Percentiles rank a stretch among this genome's conserved stretches.
phyloP scores from a whole-genome alignment of 2,329 filamentous ascomycete species.

The Mollisiaceae sp. region DNA sequence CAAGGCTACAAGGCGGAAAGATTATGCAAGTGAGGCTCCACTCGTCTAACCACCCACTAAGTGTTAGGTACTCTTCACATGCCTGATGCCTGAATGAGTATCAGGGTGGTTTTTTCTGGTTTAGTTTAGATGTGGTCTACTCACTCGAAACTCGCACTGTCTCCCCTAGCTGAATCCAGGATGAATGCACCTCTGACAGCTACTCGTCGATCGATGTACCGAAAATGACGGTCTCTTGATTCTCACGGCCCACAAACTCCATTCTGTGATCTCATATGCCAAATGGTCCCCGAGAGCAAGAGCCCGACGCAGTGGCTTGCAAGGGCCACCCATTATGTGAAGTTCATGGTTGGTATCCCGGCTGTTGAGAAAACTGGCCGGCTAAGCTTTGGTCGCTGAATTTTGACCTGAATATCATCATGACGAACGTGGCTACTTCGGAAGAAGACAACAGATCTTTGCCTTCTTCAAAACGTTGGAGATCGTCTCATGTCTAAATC shows the following conservation, averaged over 20 bases:
- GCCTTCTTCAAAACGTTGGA: slow-evolving; percentile 2
- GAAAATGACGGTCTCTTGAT: not conserved
- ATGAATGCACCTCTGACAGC: slow-evolving; percentile 3
- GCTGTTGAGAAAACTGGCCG: not conserved
- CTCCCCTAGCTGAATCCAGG: not conserved
- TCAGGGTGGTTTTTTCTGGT: not conserved
- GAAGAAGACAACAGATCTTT: slow-evolving; percentile 2
- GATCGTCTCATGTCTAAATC: slow-evolving; percentile 11
- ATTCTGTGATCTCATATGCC: slow-evolving; percentile 1
- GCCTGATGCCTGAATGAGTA: slow-evolving; percentile 2
- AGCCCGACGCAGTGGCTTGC: not conserved
- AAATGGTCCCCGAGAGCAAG: not conserved
- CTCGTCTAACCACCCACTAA: slow-evolving; percentile 7
- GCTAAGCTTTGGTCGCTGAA: slow-evolving; percentile 7
- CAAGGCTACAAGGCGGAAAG: not conserved
- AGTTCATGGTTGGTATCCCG: not conserved
- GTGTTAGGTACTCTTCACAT: too few species aligned
- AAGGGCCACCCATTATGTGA: not conserved
- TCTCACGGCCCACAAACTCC: not conserved
- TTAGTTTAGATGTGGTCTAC: not conserved
- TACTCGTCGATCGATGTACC: slow-evolving; percentile 10
- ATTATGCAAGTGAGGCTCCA: slow-evolving; percentile 12
- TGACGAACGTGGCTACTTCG: slow-evolving; percentile 22
- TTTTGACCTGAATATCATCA: slow-evolving; percentile 11
- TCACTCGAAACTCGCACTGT: not conserved